These are phyloP conservation scores for Didymella exigua DNA, from an alignment of 2,329 filamentous ascomycete genomes.

Conservation along the genomic window DNA sequence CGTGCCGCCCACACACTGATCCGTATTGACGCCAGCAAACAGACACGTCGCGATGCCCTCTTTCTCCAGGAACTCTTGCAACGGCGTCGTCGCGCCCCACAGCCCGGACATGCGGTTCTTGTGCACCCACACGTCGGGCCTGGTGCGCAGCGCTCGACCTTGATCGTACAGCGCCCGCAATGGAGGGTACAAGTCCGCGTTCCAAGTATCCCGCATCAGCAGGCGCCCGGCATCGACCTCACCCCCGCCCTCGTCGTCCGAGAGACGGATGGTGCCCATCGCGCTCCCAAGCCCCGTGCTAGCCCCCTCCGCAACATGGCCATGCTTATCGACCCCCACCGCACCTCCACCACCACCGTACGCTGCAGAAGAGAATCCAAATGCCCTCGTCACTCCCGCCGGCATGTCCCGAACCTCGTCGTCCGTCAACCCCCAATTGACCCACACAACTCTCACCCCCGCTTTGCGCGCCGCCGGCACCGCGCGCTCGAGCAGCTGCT, in stretches of 20 bases:
- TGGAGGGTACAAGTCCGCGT: conserved; percentile 49
- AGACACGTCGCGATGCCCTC: conserved; percentile 49
- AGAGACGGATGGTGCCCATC: conserved; percentile 9
- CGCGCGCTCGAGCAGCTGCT: conserved; percentile 41
- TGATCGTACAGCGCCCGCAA: conserved; percentile 41
- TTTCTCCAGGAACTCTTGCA: conserved; percentile 47
- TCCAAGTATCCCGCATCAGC: conserved; percentile 50
- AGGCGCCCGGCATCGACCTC: conserved; percentile 42
- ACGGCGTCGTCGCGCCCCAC: conserved; percentile 44
- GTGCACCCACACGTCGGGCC: conserved; percentile 43
- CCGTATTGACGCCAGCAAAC: conserved; percentile 52
- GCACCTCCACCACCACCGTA: conserved; percentile 19
- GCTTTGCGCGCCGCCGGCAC: conserved; percentile 50
- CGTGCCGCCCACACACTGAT: conserved; percentile 52
- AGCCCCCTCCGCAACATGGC: not conserved
- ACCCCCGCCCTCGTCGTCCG: conserved; percentile 20
- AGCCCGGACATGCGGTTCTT: conserved; percentile 52
- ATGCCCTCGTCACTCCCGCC: conserved; percentile 47
- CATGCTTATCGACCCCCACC: conserved; percentile 6
- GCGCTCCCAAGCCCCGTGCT: not conserved
- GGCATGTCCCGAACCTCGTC: conserved; percentile 46
- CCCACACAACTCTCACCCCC: conserved; percentile 48
- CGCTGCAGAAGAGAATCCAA: conserved; percentile 37
- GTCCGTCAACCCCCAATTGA: conserved; percentile 52
- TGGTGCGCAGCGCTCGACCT: conserved; percentile 19